Evolutionary conservation across 805 yeast genomes (phyloP), one percentile per base, ranked within the genome.

Genomic region (Myxozyma sirexii): DNA sequence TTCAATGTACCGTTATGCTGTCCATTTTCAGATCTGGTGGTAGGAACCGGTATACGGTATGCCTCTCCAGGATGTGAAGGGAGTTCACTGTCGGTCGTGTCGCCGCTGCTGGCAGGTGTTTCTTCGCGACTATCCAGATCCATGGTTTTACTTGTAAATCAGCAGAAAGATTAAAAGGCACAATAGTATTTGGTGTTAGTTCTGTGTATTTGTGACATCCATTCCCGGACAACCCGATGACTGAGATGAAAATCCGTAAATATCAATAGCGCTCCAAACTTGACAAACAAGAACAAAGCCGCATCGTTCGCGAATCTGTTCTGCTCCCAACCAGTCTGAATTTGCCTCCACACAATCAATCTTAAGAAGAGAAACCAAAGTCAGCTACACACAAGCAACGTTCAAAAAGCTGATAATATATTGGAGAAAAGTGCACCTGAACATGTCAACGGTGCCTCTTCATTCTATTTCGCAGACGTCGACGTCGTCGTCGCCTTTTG

Each of bases 41-140:
- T 31, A 35, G 42, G 15, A 19, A 24, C 3, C 21, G 29, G 26
- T 12, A 23, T 19, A 17, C 46, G 42, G 3, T 37, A 31, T 17
- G 52, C 58, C 43, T 52, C 58, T 19, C 62, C 58, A 6, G 58
- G 51, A 27, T 54, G 62, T 35, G 58, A 46, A 21, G 58, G 62
- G 17, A 58, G 53, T 41, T 59, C 63, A 17, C 56, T 49, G 47
- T 59, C 63, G 4, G 63, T 59, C 4, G 63, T 59, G 37, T 59
- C 63, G 29, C 60, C 63, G 27, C 61, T 54, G 38, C 46, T 47
- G 8, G 50, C 54, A 3, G 44, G 47, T 2, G 46, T 38, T 0
- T 51, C 39, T 33, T 50, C 37, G 31, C 54, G 47, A 15, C 38
- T 33, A 13, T 57, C 54, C 54, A 57, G 26, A 19, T 57, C 49